These are phyloP conservation scores for Ajuga reptans DNA, from an alignment of 305 asterid species.

Conservation along the genomic window DNA sequence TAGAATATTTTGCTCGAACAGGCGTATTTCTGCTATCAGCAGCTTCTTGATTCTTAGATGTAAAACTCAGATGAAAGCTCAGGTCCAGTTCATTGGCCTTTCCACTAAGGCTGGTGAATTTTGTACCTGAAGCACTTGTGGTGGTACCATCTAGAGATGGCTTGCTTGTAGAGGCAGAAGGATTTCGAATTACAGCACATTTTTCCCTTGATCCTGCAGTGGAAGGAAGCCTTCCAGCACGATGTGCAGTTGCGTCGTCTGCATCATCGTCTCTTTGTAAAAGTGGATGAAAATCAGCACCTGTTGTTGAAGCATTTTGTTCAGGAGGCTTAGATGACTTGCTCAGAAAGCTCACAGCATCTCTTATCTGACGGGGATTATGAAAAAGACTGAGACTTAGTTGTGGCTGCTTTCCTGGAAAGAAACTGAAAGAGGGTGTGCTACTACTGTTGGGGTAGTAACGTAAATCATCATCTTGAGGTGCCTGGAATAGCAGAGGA, in stretches of 20 bases:
- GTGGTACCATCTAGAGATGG: conserved; percentile 26
- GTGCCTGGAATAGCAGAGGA: conserved; percentile 77
- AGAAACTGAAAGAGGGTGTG: conserved; percentile 47
- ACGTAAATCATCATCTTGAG: conserved; percentile 51
- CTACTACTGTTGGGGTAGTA: conserved; percentile 39
- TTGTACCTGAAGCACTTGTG: conserved; percentile 34
- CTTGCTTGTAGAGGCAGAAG: conserved; percentile 23
- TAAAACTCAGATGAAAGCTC: conserved; percentile 56
- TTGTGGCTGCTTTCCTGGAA: conserved; percentile 63
- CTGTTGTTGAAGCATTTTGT: conserved; percentile 34
- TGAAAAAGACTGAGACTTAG: conserved; percentile 68
- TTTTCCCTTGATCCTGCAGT: conserved; percentile 34
- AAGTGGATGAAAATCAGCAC: conserved; percentile 79
- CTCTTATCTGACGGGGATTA: conserved; percentile 60
- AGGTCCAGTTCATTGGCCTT: conserved; percentile 58
- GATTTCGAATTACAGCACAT: conserved; percentile 28
- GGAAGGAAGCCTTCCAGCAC: conserved; percentile 33
- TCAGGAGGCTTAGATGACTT: conserved; percentile 53
- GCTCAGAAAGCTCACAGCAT: conserved; percentile 57
- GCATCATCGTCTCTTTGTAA: conserved; percentile 53
- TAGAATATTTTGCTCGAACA: conserved; percentile 20
- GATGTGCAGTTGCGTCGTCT: conserved; percentile 28
- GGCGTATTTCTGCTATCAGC: conserved; percentile 29
- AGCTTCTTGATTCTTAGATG: conserved; percentile 40
- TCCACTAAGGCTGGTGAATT: conserved; percentile 29